These are phyloP conservation scores for Solanum chiquidenum DNA, from an alignment of 257 asterid species.

Conservation along the genomic window DNA sequence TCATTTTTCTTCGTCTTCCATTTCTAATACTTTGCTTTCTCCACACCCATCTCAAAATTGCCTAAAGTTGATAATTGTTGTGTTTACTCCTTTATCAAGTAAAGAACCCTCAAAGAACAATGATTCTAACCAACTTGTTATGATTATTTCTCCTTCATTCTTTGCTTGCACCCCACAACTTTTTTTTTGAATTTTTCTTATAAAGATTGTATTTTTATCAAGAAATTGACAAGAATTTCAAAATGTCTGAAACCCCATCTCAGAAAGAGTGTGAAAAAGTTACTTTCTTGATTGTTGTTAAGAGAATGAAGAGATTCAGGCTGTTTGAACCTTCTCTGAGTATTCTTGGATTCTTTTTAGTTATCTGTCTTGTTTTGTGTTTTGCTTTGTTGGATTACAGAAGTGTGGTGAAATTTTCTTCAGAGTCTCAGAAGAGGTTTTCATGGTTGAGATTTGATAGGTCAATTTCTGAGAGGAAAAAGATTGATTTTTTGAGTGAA, in stretches of 20 bases:
- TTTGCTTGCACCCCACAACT: slow-evolving; percentile 34
- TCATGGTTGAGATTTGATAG: slow-evolving; percentile 48
- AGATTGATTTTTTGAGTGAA: slow-evolving; percentile 51
- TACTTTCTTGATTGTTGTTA: slow-evolving; percentile 32
- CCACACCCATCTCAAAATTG: slow-evolving; percentile 6
- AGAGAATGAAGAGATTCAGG: slow-evolving; percentile 64
- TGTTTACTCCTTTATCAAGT: slow-evolving; percentile 38
- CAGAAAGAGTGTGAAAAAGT: slow-evolving; percentile 16
- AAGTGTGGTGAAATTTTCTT: slow-evolving; percentile 31
- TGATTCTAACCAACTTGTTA: slow-evolving; percentile 16
- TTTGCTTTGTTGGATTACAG: slow-evolving; percentile 62
- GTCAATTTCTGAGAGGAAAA: slow-evolving; percentile 13
- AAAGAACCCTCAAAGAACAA: slow-evolving; percentile 33
- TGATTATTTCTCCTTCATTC: slow-evolving; percentile 30
- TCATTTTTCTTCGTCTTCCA: neutral
- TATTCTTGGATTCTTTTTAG: slow-evolving; percentile 49
- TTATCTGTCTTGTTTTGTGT: slow-evolving; percentile 40
- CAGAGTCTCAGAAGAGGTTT: slow-evolving; percentile 51
- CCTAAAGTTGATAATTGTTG: neutral
- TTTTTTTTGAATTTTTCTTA: neutral
- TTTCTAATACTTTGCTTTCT: slow-evolving; percentile 10
- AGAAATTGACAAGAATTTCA: neutral
- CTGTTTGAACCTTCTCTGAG: slow-evolving; percentile 72
- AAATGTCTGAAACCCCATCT: slow-evolving; percentile 31
- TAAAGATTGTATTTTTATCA: neutral